Conservation (phyloP, 208 protist species). For the Crithidia fasciculata region DNA sequence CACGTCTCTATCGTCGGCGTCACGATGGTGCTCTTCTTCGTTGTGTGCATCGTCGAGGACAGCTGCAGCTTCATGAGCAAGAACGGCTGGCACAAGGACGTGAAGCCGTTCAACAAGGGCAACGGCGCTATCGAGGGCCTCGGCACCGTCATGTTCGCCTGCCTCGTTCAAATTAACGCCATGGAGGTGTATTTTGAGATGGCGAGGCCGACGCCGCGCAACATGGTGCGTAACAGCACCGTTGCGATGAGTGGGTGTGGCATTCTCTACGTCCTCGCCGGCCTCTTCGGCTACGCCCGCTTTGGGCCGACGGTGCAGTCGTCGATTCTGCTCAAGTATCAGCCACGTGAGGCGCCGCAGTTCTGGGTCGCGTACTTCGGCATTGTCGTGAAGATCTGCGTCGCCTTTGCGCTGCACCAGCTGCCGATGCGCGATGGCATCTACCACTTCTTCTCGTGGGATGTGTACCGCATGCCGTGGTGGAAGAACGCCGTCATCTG, state of each 20-base stretch:
- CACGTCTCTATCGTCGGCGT: conserved; percentile 61
- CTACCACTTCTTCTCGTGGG: conserved; percentile 59
- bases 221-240: conserved; percentile 47
- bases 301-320: conserved; percentile 54
- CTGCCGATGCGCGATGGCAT: conserved; percentile 63
- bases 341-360: conserved; percentile 48
- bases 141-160: conserved; percentile 66
- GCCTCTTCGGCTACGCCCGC: conserved; percentile 74
- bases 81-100: conserved; percentile 42
- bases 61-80: conserved; percentile 30
- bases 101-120: conserved; percentile 45
- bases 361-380: conserved; percentile 67
- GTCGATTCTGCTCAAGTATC: conserved; percentile 72
- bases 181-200: conserved; percentile 62
- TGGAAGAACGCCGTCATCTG: conserved; percentile 54
- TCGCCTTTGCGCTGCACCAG: conserved; percentile 66
- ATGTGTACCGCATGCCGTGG: conserved; percentile 58
- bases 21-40: conserved; percentile 63
- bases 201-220: conserved; percentile 33
- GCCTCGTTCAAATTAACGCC: conserved; percentile 67
- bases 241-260: conserved; percentile 47
- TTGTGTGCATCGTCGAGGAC: conserved; percentile 55
- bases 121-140: conserved; percentile 45
- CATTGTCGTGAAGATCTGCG: conserved; percentile 77
- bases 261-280: conserved; percentile 70